Evolutionary conservation across 768 basidiomycete genomes (phyloP).

Genomic region (Mycena alexandri): DNA sequence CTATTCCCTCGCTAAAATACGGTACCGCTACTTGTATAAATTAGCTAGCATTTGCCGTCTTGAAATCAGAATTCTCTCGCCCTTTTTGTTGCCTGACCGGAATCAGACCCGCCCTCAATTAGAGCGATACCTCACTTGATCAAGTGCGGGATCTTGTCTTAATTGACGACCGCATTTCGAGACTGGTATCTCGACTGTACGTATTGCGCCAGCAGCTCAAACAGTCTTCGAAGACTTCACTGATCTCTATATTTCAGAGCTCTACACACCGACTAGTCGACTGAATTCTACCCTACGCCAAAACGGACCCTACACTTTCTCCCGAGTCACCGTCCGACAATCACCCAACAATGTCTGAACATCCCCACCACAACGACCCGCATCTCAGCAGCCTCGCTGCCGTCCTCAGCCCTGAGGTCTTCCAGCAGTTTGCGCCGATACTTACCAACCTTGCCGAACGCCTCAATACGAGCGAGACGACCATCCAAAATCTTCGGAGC

Average conservation of each 20-base stretch:
- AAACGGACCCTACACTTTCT: background rate
- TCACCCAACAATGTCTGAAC: background rate
- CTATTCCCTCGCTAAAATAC: too few species aligned
- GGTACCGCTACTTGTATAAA: too few species aligned
- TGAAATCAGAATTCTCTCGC: too few species aligned
- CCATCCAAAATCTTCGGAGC: slow-evolving; percentile 1
- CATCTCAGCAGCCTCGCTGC: background rate
- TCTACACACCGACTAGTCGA: slow-evolving; percentile 6
- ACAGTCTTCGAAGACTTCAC: slow-evolving; percentile 4
- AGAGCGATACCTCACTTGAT: slow-evolving; percentile 23
- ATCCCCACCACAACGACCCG: background rate
- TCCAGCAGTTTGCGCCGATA: slow-evolving; percentile 8
- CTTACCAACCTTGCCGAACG: background rate
- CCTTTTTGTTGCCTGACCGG: slow-evolving; percentile 7
- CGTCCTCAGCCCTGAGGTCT: slow-evolving; percentile 16
- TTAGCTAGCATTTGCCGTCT: too few species aligned
- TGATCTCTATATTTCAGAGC: slow-evolving; percentile 4
- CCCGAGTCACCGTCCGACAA: slow-evolving; percentile 5
- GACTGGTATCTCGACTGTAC: slow-evolving; percentile 20
- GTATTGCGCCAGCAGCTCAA: slow-evolving; percentile 6
- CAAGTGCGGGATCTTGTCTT: slow-evolving; percentile 16
- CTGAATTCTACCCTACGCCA: slow-evolving; percentile 3
- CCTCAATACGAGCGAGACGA: background rate
- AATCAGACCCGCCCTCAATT: slow-evolving; percentile 6
- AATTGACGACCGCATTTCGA: slow-evolving; percentile 11